Base-by-base conservation (phyloP, 2,329 filamentous ascomycete species). In the Ophiostoma ulmi region DNA sequence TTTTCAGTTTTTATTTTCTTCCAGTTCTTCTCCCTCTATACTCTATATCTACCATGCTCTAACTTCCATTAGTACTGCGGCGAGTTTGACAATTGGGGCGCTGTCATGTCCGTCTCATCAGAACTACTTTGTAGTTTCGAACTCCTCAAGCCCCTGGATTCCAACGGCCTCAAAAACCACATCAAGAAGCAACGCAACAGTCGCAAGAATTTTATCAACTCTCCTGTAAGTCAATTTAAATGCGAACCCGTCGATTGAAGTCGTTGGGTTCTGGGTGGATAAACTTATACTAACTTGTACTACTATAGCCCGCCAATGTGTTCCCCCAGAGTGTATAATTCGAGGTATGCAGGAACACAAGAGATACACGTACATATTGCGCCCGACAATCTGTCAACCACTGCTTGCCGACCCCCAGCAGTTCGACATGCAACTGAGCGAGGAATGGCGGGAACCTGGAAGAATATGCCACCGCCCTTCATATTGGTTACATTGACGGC, bases 61-160 rank as follows among this genome's bases (percentile, higher is more conserved):
- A 63, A 63, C 58, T 2, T 8, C 1, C 17, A 63, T 52, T 74
- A 97, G 92, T 98, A 99, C 78, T 99, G 95, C 77, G 95, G 95
- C 75, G 95, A 99, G 80, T 99, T 99, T 75, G 95, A 99, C 79
- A 99, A 99, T 74, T 98, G 95, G 93, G 95, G 95, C 26, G 95
- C 95, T 17, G 94, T 98, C 75, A 99, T 99, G 95, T 97, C 94
- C 2, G 95, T 99, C 31, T 97, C 93, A 1, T 88, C 88, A 17
- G 95, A 98, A 80, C 82, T 99, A 69, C 87, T 99, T 1, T 99
- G 95, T 82, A 97, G 94, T 78, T 99, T 99, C 78, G 95, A 99
- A 81, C 85, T 99, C 20, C 85, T 99, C 72, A 99, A 99, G 80
- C 95, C 95, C 8, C 86, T 99, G 66, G 95, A 99, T 80, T 97